Evolutionary conservation across 2,329 filamentous ascomycete species (phyloP), one percentile per base, ranked within the genome.

Genomic region (Nectriaceae sp.): DNA sequence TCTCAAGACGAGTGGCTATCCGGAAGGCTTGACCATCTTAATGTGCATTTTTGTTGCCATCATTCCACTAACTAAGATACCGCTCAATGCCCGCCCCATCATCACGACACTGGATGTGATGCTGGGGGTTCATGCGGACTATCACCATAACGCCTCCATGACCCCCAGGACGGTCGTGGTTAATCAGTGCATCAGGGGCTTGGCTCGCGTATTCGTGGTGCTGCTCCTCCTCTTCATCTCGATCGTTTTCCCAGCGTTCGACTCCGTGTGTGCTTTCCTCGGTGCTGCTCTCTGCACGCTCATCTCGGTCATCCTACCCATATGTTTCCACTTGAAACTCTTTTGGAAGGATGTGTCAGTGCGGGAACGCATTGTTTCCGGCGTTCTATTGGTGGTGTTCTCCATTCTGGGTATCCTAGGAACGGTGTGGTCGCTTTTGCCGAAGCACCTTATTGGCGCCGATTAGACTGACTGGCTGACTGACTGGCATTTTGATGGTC

Each of bases 51-150:
- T 92, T 68, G 89, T 97, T 59, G 88, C 88, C 63, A 91, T 97
- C 65, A 96, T 97, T 55, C 94, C 93, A 1, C 75, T 99, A 43
- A 97, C 93, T 29, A 99, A 99, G 71, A 85, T 97, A n/a, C 91
- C 92, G 0, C 76, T 97, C 29, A 95, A 92, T 66, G 87, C 89
- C 8, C 87, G 92, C 2, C 94, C 93, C 11, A 92, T 97, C 58
- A 82, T 96, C 55, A 86, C 86, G 24, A 97, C 91, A 0, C 70
- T 89, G 44, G 94, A 97, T 72, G 83, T 94, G 41, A 73, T 96
- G 48, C 79, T 84, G 51, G 90, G 91, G 39, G 78, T 97, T 37
- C 85, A 89, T 64, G 68, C 68, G 44, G 55, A 65, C 20, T 68
- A 69, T 31, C 52, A 74, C 43, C 65, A 65, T 36, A 49, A 74